These are phyloP conservation scores for Pseudogymnoascus sp. DNA, from an alignment of 2,329 filamentous ascomycete species.

Conservation along the genomic window DNA sequence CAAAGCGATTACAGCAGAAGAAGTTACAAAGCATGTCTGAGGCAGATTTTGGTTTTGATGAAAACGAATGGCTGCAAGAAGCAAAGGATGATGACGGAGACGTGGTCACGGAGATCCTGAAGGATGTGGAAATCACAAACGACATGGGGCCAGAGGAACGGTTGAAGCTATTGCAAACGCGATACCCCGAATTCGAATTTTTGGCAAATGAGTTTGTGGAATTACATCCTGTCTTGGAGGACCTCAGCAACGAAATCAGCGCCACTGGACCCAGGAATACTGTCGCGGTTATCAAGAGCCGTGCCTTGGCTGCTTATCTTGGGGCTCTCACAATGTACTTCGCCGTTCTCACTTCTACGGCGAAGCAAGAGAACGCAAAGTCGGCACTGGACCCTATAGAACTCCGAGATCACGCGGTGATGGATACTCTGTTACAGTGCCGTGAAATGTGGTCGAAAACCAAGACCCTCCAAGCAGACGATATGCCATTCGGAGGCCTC, in stretches of 20 bases:
- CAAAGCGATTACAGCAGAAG: conserved; percentile 80
- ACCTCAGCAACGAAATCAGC: conserved; percentile 43
- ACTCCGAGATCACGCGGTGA: conserved; percentile 81
- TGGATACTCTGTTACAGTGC: conserved; percentile 74
- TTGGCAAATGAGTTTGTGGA: conserved; percentile 59
- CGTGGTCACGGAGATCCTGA: conserved; percentile 77
- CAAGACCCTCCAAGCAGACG: conserved; percentile 48
- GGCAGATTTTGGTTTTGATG: conserved; percentile 88
- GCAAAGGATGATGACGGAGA: conserved; percentile 44
- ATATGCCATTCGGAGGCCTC: conserved; percentile 29
- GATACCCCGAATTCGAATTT: conserved; percentile 89
- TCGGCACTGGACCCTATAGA: conserved; percentile 64
- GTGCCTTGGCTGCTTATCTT: conserved; percentile 77
- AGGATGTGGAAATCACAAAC: conserved; percentile 71
- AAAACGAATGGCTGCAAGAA: conserved; percentile 69
- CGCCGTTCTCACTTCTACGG: conserved; percentile 77
- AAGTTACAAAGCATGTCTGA: conserved; percentile 82
- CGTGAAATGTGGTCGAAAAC: conserved; percentile 72
- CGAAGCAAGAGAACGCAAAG: conserved; percentile 47
- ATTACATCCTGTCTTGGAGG: conserved; percentile 48
- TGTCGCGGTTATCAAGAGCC: conserved; percentile 62
- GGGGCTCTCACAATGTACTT: conserved; percentile 90
- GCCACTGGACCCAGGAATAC: background rate
- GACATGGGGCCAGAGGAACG: conserved; percentile 70
- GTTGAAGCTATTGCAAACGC: conserved; percentile 63